Percentiles rank a stretch among this genome's conserved stretches.
phyloP scores from a whole-genome alignment of 208 protist species.

The Crithidia fasciculata region DNA sequence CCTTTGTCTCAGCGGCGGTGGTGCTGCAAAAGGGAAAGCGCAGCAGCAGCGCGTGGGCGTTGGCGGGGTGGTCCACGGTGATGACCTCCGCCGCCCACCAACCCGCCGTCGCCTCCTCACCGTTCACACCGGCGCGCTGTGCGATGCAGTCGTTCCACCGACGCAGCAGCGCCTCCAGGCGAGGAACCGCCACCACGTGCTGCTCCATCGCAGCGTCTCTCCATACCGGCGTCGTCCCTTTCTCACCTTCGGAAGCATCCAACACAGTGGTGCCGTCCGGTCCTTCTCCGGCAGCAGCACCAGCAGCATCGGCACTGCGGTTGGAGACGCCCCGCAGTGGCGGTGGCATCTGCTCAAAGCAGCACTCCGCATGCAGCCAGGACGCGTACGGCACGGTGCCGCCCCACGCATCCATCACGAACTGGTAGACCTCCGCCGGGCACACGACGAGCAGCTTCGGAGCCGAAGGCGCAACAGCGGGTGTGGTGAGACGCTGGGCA shows the following conservation, averaged over 20 bases:
- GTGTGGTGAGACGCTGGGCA: background rate
- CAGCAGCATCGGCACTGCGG: too few relatives aligned
- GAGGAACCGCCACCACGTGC: conserved; percentile 31
- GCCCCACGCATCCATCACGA: conserved; percentile 63
- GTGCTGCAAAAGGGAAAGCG: conserved; percentile 60
- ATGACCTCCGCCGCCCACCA: conserved; percentile 78
- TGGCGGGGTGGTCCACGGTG: conserved; percentile 85
- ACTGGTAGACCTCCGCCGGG: conserved; percentile 78
- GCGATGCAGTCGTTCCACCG: background rate
- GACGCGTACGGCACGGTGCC: conserved; percentile 34
- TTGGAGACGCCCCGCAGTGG: background rate
- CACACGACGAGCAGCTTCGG: conserved; percentile 64
- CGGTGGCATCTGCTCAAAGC: conserved; percentile 67
- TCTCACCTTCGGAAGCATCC: too few relatives aligned
- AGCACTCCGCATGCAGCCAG: conserved; percentile 62
- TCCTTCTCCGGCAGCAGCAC: background rate
- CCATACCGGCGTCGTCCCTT: too few relatives aligned
- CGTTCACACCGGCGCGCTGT: too few relatives aligned
- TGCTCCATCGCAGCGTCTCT: background rate
- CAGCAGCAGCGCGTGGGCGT: conserved; percentile 84
- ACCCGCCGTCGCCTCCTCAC: background rate
- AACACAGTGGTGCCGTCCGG: too few relatives aligned
- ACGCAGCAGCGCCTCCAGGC: conserved; percentile 28
- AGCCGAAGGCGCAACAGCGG: too few relatives aligned
- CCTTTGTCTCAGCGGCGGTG: background rate